Conservation (phyloP, 1,284 basidiomycete genomes). For the Laetiporus sulphureus region DNA sequence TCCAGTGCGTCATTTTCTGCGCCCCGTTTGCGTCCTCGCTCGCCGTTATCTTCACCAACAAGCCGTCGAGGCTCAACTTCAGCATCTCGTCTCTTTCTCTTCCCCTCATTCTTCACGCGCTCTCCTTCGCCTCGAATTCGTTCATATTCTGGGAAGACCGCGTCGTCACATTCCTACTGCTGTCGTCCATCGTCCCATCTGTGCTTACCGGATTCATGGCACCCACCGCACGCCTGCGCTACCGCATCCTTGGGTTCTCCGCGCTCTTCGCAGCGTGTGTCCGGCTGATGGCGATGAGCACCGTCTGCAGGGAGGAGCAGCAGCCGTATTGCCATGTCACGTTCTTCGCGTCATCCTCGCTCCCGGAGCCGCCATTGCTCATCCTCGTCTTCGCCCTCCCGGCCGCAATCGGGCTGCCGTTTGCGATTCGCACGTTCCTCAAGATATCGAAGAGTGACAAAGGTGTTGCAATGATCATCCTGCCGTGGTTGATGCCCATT, state of each 20-base stretch:
- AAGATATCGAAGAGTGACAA: slow-evolving; percentile 66
- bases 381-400: slow-evolving; percentile 54
- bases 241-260: slow-evolving; percentile 70
- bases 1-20: slow-evolving; percentile 41
- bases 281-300: slow-evolving; percentile 69
- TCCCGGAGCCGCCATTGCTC: slow-evolving; percentile 54
- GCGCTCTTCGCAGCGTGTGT: slow-evolving; percentile 62
- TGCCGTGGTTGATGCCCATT: slow-evolving; percentile 53
- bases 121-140: slow-evolving; percentile 85
- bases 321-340: slow-evolving; percentile 82
- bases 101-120: slow-evolving; percentile 57
- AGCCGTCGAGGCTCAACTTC: slow-evolving; percentile 22
- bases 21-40: slow-evolving; percentile 33
- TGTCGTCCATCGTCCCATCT: slow-evolving; percentile 55
- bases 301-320: slow-evolving; percentile 94
- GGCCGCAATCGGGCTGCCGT: slow-evolving; percentile 52
- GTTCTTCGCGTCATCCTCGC: slow-evolving; percentile 72
- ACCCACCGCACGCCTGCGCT: slow-evolving; percentile 63
- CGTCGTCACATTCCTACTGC: slow-evolving; percentile 68
- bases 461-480: slow-evolving; percentile 61
- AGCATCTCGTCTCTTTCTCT: slow-evolving; percentile 34
- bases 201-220: slow-evolving; percentile 58
- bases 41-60: slow-evolving; percentile 31
- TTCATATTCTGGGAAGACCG: slow-evolving; percentile 96
- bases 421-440: slow-evolving; percentile 51